Percentiles rank a stretch among this genome's conserved stretches.
These are phyloP conservation scores for Taiozyma sp. DNA, from an alignment of 1,139 yeast species.

Conservation along the genomic window DNA sequence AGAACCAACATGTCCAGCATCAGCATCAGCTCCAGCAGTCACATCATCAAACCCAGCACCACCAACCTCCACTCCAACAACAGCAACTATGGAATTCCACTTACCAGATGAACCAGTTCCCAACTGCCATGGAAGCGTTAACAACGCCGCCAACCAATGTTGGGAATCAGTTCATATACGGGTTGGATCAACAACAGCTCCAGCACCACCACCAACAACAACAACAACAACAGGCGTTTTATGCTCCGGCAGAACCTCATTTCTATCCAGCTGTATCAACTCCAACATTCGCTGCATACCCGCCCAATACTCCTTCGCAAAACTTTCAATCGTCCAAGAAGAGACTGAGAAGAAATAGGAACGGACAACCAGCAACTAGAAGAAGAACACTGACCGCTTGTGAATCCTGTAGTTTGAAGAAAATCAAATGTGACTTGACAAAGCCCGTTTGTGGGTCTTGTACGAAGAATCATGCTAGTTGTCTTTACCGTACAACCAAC, in stretches of 20 bases:
- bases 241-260: neutral
- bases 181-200: constrained; percentile 1
- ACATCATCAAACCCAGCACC: constrained; percentile 35
- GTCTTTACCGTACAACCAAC: constrained; percentile 13
- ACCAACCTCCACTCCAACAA: neutral
- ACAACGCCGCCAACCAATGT: neutral
- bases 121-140: constrained; percentile 15
- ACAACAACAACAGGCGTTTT: neutral
- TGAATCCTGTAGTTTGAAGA: constrained; percentile 42
- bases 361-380: constrained; percentile 16
- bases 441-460: constrained; percentile 45
- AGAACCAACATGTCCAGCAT: neutral
- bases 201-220: constrained; percentile 4
- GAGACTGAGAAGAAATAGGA: neutral
- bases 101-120: neutral
- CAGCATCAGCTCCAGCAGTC: constrained; percentile 58
- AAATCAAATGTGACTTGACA: constrained; percentile 43
- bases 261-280: neutral
- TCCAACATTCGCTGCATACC: neutral
- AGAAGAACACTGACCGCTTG: constrained; percentile 44
- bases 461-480: constrained; percentile 25
- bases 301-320: neutral
- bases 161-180: neutral
- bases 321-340: neutral
- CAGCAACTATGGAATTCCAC: neutral